These are phyloP conservation scores for Pontederia paniculata DNA, from an alignment of 176 grass and related monocot genomes.

Conservation along the genomic window DNA sequence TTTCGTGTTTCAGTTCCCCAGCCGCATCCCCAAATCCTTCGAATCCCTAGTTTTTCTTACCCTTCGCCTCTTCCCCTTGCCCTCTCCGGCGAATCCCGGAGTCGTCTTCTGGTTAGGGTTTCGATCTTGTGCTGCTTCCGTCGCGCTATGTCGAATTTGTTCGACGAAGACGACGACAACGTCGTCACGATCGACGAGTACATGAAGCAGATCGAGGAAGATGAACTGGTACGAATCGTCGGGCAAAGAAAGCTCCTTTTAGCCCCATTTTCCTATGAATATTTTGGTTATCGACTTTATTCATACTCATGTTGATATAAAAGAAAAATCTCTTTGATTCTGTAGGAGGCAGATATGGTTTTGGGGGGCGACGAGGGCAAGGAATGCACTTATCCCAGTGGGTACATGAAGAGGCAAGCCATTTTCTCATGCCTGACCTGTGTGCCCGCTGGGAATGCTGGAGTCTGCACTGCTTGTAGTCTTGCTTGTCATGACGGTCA, in stretches of 20 bases:
- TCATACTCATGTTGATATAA: neutral
- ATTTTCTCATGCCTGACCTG: conserved; percentile 98
- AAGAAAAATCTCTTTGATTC: conserved; percentile 8
- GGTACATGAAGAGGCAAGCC: conserved; percentile 92
- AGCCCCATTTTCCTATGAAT: neutral
- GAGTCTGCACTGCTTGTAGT: conserved; percentile 90
- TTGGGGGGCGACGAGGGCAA: conserved; percentile 90
- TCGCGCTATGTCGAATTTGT: conserved; percentile 42
- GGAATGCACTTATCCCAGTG: conserved; percentile 79
- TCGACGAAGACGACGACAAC: conserved; percentile 52
- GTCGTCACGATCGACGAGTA: conserved; percentile 61
- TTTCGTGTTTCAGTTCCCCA: neutral
- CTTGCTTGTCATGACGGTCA: conserved; percentile 93
- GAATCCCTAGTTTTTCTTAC: neutral
- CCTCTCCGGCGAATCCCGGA: neutral
- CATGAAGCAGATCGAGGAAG: conserved; percentile 77
- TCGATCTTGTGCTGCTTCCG: neutral
- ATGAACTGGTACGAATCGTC: conserved; percentile 43
- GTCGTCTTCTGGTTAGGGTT: neutral
- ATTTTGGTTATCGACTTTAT: conserved; percentile 2
- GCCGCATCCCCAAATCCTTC: too few species aligned
- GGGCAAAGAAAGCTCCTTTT: neutral
- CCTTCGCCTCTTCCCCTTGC: too few species aligned
- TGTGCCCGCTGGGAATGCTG: conserved; percentile 51
- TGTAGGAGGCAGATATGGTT: conserved; percentile 85